phyloP scores from a whole-genome alignment of 2,329 filamentous ascomycete genomes.

The Talaromyces sp. region DNA sequence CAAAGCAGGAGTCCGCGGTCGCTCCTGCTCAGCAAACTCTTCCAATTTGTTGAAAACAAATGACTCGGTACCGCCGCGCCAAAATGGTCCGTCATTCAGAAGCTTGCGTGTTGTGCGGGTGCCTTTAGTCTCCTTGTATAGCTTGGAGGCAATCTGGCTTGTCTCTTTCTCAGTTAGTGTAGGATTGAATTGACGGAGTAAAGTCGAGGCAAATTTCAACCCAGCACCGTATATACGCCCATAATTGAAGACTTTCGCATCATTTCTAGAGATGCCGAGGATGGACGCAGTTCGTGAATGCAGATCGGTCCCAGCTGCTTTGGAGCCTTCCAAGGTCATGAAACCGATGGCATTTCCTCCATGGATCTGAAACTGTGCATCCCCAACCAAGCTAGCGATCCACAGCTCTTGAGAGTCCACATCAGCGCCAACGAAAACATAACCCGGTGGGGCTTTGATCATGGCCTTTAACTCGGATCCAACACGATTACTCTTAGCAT shows the following conservation, averaged over 20 bases:
- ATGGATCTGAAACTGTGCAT: conserved; percentile 90
- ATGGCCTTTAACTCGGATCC: conserved; percentile 97
- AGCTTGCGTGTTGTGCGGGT: conserved; percentile 72
- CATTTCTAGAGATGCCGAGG: conserved; percentile 86
- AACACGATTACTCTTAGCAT: conserved; percentile 92
- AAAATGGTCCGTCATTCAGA: conserved; percentile 74
- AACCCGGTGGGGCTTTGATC: conserved; percentile 85
- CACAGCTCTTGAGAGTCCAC: conserved; percentile 97
- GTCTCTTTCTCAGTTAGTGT: conserved; percentile 75
- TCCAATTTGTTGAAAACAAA: conserved; percentile 98
- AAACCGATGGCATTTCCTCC: conserved; percentile 97
- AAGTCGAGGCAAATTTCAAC: conserved; percentile 82
- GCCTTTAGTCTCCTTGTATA: conserved; percentile 89
- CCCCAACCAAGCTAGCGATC: conserved; percentile 93
- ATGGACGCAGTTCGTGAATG: conserved; percentile 92
- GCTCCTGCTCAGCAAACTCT: conserved; percentile 93
- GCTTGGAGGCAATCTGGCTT: conserved; percentile 65
- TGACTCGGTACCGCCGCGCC: conserved; percentile 93
- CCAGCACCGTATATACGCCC: conserved; percentile 98
- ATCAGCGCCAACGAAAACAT: conserved; percentile 92
- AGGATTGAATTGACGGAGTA: conserved; percentile 92
- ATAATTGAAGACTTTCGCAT: conserved; percentile 98
- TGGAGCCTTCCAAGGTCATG: conserved; percentile 97
- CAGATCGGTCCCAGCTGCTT: conserved; percentile 86
- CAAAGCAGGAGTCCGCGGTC: conserved; percentile 83